Percentiles rank a stretch among this genome's conserved stretches.
Evolutionary conservation across 2,329 filamentous ascomycete genomes (phyloP).

Genomic region (Pseudogymnoascus sp.): DNA sequence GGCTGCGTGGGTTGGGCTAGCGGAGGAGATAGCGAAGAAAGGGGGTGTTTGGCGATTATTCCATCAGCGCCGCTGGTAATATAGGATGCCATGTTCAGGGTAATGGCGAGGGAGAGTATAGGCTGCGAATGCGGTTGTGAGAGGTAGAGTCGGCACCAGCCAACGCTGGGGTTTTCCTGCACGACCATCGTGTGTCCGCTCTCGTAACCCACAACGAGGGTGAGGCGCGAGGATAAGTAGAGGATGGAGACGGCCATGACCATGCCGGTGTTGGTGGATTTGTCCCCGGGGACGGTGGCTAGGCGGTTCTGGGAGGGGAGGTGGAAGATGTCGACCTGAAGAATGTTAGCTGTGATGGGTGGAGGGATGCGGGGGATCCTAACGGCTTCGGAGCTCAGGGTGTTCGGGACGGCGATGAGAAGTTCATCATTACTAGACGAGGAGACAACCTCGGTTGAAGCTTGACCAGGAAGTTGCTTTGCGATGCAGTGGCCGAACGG

Average conservation of each 20-base stretch:
- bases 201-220: slow-evolving; percentile 73
- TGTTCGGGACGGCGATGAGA: slow-evolving; percentile 73
- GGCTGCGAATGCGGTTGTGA: slow-evolving; percentile 68
- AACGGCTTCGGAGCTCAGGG: slow-evolving; percentile 61
- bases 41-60: slow-evolving; percentile 64
- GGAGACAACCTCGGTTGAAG: not conserved
- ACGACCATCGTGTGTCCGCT: slow-evolving; percentile 67
- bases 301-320: slow-evolving; percentile 66
- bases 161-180: slow-evolving; percentile 21
- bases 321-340: slow-evolving; percentile 68
- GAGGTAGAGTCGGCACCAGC: slow-evolving; percentile 52
- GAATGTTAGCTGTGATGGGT: slow-evolving; percentile 19
- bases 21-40: slow-evolving; percentile 34
- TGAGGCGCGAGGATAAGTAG: slow-evolving; percentile 40
- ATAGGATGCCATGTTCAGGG: slow-evolving; percentile 43
- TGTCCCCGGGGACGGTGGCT: slow-evolving; percentile 43
- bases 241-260: slow-evolving; percentile 72
- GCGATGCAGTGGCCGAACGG: slow-evolving; percentile 50
- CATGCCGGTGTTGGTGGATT: slow-evolving; percentile 58
- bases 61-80: slow-evolving; percentile 79
- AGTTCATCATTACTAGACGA: slow-evolving; percentile 34
- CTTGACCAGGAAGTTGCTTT: not conserved
- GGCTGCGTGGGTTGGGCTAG: not conserved
- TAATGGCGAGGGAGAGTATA: slow-evolving; percentile 61
- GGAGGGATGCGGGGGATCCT: slow-evolving; percentile 21